Evolutionary conservation across 805 yeast genomes (phyloP).

Genomic region (Metschnikowia matae): DNA sequence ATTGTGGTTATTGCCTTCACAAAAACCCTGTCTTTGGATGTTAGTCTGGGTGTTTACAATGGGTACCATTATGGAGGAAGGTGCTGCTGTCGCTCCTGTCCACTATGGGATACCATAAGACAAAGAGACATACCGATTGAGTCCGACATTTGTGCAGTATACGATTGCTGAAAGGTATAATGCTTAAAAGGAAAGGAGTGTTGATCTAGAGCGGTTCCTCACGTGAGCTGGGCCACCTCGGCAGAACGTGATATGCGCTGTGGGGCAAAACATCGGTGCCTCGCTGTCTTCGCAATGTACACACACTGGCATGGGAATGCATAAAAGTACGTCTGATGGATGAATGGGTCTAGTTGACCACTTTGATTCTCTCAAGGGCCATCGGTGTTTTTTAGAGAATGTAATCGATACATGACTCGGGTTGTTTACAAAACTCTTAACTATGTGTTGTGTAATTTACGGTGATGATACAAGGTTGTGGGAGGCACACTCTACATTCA

Average conservation of each 20-base stretch:
- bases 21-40: slow-evolving; percentile 62
- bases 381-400: no score
- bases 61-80: not conserved
- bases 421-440: no score
- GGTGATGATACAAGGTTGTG: no score
- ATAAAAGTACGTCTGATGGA: not conserved
- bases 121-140: slow-evolving; percentile 37
- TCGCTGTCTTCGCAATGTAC: not conserved
- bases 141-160: slow-evolving; percentile 39
- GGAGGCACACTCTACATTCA: not conserved
- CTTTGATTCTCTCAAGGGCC: no score
- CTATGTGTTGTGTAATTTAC: no score
- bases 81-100: not conserved
- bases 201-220: not conserved
- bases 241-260: slow-evolving; percentile 3
- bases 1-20: slow-evolving; percentile 79
- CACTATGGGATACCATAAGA: not conserved
- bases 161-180: not conserved
- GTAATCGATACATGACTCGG: no score
- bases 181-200: not conserved
- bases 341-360: not conserved
- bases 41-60: slow-evolving; percentile 15
- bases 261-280: slow-evolving; percentile 6
- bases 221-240: slow-evolving; percentile 5
- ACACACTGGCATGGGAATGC: not conserved